Evolutionary conservation across 2,329 filamentous ascomycete genomes (phyloP).

Genomic region (Grosmannia penicillata): DNA sequence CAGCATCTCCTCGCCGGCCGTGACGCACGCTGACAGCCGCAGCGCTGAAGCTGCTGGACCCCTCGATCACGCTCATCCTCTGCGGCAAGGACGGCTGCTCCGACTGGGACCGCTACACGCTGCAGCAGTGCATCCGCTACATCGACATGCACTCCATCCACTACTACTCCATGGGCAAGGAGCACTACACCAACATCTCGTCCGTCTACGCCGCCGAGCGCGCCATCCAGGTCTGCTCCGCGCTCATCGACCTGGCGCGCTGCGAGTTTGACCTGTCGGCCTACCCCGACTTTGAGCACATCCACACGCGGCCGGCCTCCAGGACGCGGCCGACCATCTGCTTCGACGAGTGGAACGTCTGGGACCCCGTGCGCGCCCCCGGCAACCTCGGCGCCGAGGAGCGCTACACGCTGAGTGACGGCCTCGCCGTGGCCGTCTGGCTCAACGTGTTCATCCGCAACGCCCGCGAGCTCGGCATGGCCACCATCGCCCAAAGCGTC

Average conservation of each 20-base stretch:
- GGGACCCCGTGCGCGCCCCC: conserved; percentile 57
- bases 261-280: conserved; percentile 1
- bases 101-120: conserved; percentile 59
- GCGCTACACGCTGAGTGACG: conserved; percentile 58
- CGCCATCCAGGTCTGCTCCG: conserved; percentile 54
- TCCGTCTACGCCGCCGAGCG: conserved; percentile 43
- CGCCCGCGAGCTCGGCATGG: conserved; percentile 57
- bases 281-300: conserved; percentile 31
- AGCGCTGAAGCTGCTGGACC: conserved; percentile 56
- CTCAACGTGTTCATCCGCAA: conserved; percentile 66
- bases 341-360: conserved; percentile 80
- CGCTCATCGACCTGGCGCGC: conserved; percentile 57
- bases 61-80: conserved; percentile 52
- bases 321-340: conserved; percentile 42
- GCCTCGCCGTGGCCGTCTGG: conserved; percentile 60
- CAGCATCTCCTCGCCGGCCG: neutral
- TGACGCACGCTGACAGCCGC: neutral
- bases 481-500: conserved; percentile 62
- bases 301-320: neutral
- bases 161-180: conserved; percentile 51
- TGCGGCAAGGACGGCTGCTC: conserved; percentile 58
- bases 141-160: conserved; percentile 73
- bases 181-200: neutral
- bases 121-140: conserved; percentile 51
- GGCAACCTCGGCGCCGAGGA: conserved; percentile 62